phyloP scores from a whole-genome alignment of 202 grass and related monocot species.

The Hordeum pubiflorum region DNA sequence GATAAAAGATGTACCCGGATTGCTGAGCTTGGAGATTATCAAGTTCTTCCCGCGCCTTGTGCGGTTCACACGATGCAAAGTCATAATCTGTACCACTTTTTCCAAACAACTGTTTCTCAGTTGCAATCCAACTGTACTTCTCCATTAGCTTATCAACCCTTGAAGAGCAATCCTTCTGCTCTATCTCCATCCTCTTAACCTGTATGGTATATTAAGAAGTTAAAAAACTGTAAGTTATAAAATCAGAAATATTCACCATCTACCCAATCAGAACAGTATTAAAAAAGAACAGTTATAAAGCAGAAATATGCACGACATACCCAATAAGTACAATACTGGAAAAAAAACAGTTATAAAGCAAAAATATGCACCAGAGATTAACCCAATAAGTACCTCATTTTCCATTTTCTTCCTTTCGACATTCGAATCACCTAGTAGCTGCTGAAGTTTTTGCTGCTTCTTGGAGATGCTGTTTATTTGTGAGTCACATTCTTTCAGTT shows the following conservation, averaged over 20 bases:
- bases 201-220: constrained; percentile 30
- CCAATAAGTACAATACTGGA: background rate
- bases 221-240: background rate
- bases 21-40: constrained; percentile 79
- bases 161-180: constrained; percentile 87
- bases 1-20: constrained; percentile 46
- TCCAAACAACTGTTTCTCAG: constrained; percentile 93
- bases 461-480: constrained; percentile 58
- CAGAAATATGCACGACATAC: background rate
- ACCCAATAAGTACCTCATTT: constrained; percentile 66
- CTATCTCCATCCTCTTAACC: constrained; percentile 92
- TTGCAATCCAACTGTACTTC: constrained; percentile 84
- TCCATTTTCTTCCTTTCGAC: constrained; percentile 93
- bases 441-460: constrained; percentile 72
- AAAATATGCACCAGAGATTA: constrained; percentile 12
- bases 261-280: background rate
- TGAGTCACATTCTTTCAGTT: constrained; percentile 85
- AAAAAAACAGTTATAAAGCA: background rate
- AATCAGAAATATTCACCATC: background rate
- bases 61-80: constrained; percentile 62
- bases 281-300: background rate
- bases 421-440: constrained; percentile 61
- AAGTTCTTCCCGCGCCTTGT: constrained; percentile 61
- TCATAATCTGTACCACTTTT: constrained; percentile 89
- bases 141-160: constrained; percentile 78